Conservation (phyloP, 208 protist species). For the Leishmania martiniquensis region DNA sequence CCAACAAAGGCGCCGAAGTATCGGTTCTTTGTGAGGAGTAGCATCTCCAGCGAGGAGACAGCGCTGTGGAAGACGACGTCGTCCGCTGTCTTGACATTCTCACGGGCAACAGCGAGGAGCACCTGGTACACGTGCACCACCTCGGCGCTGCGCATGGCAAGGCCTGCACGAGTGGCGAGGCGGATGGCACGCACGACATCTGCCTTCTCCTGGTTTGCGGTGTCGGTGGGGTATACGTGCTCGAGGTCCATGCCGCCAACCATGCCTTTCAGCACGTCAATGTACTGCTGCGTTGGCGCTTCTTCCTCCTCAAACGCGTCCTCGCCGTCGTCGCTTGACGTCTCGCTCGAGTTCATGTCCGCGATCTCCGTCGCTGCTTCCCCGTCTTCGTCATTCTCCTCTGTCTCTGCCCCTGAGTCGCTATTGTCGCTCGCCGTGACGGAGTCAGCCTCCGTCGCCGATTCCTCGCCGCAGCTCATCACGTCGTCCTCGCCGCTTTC, state of each 20-base stretch:
- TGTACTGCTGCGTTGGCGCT: conserved; percentile 84
- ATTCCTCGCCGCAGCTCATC: conserved; percentile 12
- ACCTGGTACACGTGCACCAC: conserved; percentile 87
- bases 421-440: conserved; percentile 27
- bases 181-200: conserved; percentile 81
- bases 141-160: conserved; percentile 63
- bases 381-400: conserved; percentile 30
- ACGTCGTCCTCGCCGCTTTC: conserved; percentile 25
- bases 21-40: conserved; percentile 81
- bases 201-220: conserved; percentile 74
- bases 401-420: conserved; percentile 25
- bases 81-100: conserved; percentile 80
- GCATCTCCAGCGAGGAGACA: conserved; percentile 67
- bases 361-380: conserved; percentile 18
- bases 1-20: conserved; percentile 82
- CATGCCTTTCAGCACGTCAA: conserved; percentile 84
- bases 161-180: conserved; percentile 66
- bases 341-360: conserved; percentile 14
- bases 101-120: conserved; percentile 80
- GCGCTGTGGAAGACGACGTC: conserved; percentile 79
- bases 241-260: conserved; percentile 84
- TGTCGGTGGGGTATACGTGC: conserved; percentile 79
- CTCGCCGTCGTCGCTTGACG: conserved; percentile 16
- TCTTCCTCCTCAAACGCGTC: conserved; percentile 71
- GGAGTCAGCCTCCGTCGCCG: conserved; percentile 17